Evolutionary conservation across 2,329 filamentous ascomycete genomes (phyloP).

Genomic region (Catunica adiposa): DNA sequence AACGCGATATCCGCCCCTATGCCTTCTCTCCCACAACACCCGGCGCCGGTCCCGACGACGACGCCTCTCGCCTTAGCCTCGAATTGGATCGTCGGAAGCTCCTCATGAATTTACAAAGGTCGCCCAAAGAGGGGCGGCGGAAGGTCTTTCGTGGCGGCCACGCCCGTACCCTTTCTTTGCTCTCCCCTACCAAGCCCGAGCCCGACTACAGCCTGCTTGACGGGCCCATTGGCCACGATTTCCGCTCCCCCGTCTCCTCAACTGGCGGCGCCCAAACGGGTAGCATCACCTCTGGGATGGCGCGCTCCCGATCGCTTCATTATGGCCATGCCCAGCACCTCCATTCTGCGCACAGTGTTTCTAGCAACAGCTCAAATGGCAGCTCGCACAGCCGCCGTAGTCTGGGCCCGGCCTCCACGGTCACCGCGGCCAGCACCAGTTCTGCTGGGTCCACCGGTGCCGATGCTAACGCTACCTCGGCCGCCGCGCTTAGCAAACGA

Average conservation of each 20-base stretch:
- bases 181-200: constrained; percentile 48
- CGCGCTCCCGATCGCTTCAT: constrained; percentile 10
- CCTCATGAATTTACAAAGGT: constrained; percentile 35
- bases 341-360: constrained; percentile 8
- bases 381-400: constrained; percentile 6
- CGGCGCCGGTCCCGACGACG: constrained; percentile 23
- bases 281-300: constrained; percentile 3
- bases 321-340: constrained; percentile 9
- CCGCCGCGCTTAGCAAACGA: constrained; percentile 31
- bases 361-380: constrained; percentile 9
- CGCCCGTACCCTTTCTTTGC: constrained; percentile 53
- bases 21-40: constrained; percentile 15
- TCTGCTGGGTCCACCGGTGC: neutral
- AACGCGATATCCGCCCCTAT: constrained; percentile 40
- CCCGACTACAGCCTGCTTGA: constrained; percentile 29
- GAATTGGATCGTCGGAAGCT: constrained; percentile 63
- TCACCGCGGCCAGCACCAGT: neutral
- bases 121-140: constrained; percentile 30
- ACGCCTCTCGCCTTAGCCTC: constrained; percentile 25
- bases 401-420: neutral
- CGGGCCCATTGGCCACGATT: constrained; percentile 27
- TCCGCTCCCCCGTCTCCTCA: constrained; percentile 20
- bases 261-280: too few relatives aligned
- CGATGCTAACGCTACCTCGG: constrained; percentile 14
- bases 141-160: constrained; percentile 54